These are phyloP conservation scores for Dysphania ambrosioides DNA, from an alignment of 148 eudicot species.

Conservation along the genomic window DNA sequence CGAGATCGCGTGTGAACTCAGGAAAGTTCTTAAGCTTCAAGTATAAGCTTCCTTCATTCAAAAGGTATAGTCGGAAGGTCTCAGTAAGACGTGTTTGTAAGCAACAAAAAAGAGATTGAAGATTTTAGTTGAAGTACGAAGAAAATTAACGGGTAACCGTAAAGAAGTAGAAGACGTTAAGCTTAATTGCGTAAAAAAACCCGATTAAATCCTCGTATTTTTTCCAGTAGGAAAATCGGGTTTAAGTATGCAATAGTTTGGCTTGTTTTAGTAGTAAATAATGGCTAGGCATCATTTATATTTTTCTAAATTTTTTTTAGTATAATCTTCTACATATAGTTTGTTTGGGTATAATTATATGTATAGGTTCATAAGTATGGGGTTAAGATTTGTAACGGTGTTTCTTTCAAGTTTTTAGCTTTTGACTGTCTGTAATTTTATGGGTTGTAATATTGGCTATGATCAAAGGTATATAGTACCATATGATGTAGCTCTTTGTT, in stretches of 20 bases:
- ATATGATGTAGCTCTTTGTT: no score
- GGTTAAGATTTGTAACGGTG: not conserved
- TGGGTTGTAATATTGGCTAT: slow-evolving; percentile 5
- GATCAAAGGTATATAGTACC: not conserved
- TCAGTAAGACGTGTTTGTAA: not conserved
- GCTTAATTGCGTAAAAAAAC: not conserved
- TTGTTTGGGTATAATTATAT: slow-evolving; percentile 6
- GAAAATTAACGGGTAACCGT: not conserved
- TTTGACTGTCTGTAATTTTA: no score
- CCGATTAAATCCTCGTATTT: slow-evolving; percentile 17
- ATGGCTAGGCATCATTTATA: not conserved
- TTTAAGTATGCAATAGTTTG: not conserved
- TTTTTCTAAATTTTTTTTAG: not conserved
- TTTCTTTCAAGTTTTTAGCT: not conserved
- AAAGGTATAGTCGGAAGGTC: no score
- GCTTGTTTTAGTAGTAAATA: slow-evolving; percentile 8
- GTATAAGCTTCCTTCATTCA: slow-evolving; percentile 16
- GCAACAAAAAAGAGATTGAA: not conserved
- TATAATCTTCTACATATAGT: not conserved
- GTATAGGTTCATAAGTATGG: slow-evolving; percentile 26
- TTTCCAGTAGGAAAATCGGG: slow-evolving; percentile 21
- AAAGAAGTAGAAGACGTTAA: not conserved
- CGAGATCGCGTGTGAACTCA: slow-evolving; percentile 26
- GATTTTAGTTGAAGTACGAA: no score
- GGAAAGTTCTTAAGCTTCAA: slow-evolving; percentile 26